Conservation (phyloP, 2,329 filamentous ascomycete species). For the Penicillium psychrosexuale region DNA sequence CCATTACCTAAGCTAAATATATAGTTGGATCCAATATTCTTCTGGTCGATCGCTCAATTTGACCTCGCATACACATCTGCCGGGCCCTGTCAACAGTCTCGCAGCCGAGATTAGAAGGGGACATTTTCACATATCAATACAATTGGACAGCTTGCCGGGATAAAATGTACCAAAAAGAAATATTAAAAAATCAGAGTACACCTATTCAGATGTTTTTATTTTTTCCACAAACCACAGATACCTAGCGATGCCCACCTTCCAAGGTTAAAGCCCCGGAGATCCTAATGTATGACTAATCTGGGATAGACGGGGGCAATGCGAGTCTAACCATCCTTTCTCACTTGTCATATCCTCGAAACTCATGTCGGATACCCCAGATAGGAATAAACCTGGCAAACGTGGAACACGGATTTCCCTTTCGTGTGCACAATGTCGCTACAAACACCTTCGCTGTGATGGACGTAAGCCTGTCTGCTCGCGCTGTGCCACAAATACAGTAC, state of each 20-base stretch:
- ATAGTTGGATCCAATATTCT: not conserved
- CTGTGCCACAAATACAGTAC: constrained; percentile 37
- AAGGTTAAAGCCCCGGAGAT: too few relatives aligned
- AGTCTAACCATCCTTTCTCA: not conserved
- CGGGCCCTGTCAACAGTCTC: not conserved
- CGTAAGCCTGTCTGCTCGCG: constrained; percentile 43
- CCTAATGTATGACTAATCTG: not conserved
- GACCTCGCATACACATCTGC: not conserved
- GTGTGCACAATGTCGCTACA: constrained; percentile 30
- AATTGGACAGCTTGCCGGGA: not conserved
- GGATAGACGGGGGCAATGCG: not conserved
- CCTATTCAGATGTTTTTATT: too few relatives aligned
- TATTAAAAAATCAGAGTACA: too few relatives aligned
- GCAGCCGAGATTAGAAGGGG: not conserved
- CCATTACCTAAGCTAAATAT: not conserved
- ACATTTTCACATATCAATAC: too few relatives aligned
- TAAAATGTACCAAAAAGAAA: too few relatives aligned
- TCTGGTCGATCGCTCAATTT: not conserved
- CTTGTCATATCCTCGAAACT: not conserved
- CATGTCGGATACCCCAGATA: not conserved
- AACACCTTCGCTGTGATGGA: constrained; percentile 47
- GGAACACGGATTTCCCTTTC: constrained; percentile 11
- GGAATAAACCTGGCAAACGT: not conserved
- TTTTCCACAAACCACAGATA: too few relatives aligned
- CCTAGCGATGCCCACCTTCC: too few relatives aligned